Base-by-base conservation (phyloP, 2,329 filamentous ascomycete genomes). In the Penicillium olsonii region DNA sequence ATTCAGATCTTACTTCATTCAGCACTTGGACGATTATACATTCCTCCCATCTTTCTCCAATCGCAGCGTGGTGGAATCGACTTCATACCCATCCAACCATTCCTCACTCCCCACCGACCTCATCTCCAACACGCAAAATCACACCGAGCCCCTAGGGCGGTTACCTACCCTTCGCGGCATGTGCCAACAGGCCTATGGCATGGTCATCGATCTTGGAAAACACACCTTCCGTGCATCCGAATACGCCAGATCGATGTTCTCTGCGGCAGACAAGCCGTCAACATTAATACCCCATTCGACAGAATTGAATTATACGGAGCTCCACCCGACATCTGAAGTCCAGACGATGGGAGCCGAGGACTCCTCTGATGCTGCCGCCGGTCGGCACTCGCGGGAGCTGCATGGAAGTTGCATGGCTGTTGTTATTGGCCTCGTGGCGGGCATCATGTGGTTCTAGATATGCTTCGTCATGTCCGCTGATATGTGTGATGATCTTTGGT, bases 371-470 rank as follows among this genome's bases (percentile, higher is more conserved):
- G 55, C 56, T 39, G 65, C 48, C 5, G 46, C 59, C 37, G 50
- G 61, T 34, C 57, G 51, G 39, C 57, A 62, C 33, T 56, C 68
- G 5, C 55, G 60, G 22, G 56, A 67, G 24, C 55, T 66, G 37
- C 65, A 62, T 29, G 67, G 67, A 12, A 70, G 68, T 49, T 69
- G 65, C 20, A 70, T 70, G 68, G 68, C 68, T 24, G 63, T 70
- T 37, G 66, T 70, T 22, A 66, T 70, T 17, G 66, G 66, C 22
- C 50, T 70, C 26, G 64, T 70, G 6, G 67, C 51, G 4, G 68
- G 68, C n/a, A 67, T 70, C 17, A 64, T 69, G 54, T 70, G 68
- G 68, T 70, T 70, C 45, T 70, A 59, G 3, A 22, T 12, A 26
- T 18, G 34, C 11, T 19, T 15, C 15, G 15, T 42, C 37, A 27